Conservation (phyloP, 2,329 filamentous ascomycete species). For the Neurospora sp. region DNA sequence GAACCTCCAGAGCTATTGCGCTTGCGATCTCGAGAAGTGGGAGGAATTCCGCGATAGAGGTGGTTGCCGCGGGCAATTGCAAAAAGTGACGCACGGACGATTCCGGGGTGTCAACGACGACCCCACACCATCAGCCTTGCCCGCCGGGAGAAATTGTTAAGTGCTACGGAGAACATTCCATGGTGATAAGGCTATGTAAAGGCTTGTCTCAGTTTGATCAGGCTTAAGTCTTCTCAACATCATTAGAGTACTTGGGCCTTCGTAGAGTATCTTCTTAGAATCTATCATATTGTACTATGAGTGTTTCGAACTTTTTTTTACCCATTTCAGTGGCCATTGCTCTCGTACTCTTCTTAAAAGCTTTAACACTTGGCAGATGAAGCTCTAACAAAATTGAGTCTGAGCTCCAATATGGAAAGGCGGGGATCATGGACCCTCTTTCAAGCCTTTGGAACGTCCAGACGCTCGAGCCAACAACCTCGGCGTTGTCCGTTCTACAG, state of each 20-base stretch:
- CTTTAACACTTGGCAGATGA: neutral
- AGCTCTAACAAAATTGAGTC: neutral
- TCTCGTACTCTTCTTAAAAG: neutral
- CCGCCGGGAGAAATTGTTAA: conserved; percentile 4
- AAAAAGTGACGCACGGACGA: conserved; percentile 10
- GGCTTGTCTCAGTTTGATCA: neutral
- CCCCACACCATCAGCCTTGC: conserved; percentile 2
- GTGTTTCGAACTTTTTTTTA: too few species aligned
- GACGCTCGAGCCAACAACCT: neutral
- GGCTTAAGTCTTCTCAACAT: neutral
- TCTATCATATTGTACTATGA: too few species aligned
- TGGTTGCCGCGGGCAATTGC: conserved; percentile 7
- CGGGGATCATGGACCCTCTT: neutral
- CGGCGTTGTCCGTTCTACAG: neutral
- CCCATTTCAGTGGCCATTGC: neutral
- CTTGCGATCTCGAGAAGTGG: conserved; percentile 1
- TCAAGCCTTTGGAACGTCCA: neutral
- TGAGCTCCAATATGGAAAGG: neutral
- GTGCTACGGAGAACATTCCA: neutral
- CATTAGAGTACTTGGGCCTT: too few species aligned
- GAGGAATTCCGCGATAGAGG: conserved; percentile 2
- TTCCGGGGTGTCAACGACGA: neutral
- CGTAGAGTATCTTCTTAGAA: too few species aligned
- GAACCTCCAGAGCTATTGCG: conserved; percentile 1
- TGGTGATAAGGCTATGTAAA: neutral